Evolutionary conservation across 2,329 filamentous ascomycete species (phyloP), one percentile per base, ranked within the genome.

Genomic region (Diaporthe sp.): DNA sequence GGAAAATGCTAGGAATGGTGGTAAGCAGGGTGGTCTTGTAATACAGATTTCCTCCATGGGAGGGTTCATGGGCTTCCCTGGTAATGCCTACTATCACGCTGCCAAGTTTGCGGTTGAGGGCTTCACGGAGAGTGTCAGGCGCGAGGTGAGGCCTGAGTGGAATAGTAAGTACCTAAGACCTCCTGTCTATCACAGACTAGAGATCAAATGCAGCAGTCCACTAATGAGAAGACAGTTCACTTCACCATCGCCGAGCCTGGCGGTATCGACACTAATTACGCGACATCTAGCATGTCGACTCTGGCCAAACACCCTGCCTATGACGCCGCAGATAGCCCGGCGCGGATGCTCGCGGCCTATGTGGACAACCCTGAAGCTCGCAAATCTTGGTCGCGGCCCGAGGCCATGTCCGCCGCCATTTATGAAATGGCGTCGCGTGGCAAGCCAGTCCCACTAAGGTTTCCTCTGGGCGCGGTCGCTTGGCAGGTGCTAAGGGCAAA

Each of bases 31-130:
- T 4, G 90, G 89, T 10, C 81, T 89, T 8, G 87, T 92, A 17
- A 82, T 90, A 51, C 88, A 92, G 75, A 81, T 92, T 53, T 89
- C 87, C 7, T 90, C 88, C 4, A 86, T 92, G 79, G 89, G 88
- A 5, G 86, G 86, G 0, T 83, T 81, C 72, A 75, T 80, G 12
- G 84, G 81, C 1, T 83, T 80, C 42, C 82, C 85, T 0, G 82
- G 82, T 1, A 77, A 80, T 44, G 80, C 83, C 0, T 84, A 83
- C 67, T 87, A 87, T 68, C 84, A 86, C 58, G 83, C 83, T 0
- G 81, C 81, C 70, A 88, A 88, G 79, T 87, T 86, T 73, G 86
- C 85, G 0, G 78, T 87, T 13, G 86, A 88, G 77, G 87, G 87
- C 0, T 88, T 85, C 77, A 87, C 87, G 0, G 86, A 89, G 76